Percentiles rank a stretch among this genome's conserved stretches.
Conservation (phyloP, 2,329 filamentous ascomycete species). For the Cytospora piceae region DNA sequence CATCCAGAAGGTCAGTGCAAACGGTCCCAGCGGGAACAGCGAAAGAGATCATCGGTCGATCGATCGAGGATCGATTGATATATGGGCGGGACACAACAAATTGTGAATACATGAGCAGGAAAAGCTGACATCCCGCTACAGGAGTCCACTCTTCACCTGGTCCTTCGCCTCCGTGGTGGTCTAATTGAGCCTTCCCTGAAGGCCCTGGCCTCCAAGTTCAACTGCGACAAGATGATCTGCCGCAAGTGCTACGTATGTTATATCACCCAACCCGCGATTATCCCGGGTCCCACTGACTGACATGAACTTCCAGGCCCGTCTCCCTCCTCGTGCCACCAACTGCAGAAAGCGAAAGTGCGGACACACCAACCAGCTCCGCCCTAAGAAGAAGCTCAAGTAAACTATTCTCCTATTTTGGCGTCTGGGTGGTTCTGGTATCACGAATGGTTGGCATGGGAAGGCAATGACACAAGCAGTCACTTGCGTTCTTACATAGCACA, state of each 20-base stretch:
- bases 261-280: conserved; percentile 1
- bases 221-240: conserved; percentile 99
- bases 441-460: conserved; percentile 35
- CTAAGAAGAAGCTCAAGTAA: conserved; percentile 95
- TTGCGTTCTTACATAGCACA: conserved; percentile 25
- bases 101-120: conserved; percentile 11
- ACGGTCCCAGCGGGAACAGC: not conserved
- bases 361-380: conserved; percentile 99
- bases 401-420: conserved; percentile 51
- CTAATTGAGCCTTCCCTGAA: conserved; percentile 99
- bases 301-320: conserved; percentile 62
- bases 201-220: conserved; percentile 98
- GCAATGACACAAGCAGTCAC: conserved; percentile 20
- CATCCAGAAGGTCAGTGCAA: conserved; percentile 86
- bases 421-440: conserved; percentile 41
- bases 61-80: conserved; percentile 12
- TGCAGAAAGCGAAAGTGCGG: conserved; percentile 99
- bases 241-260: conserved; percentile 98
- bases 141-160: conserved; percentile 98
- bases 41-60: conserved; percentile 16
- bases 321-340: conserved; percentile 98
- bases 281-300: conserved; percentile 32
- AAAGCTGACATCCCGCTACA: conserved; percentile 43
- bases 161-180: conserved; percentile 98
- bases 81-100: not conserved